phyloP scores from a whole-genome alignment of 83 land plant species.

The Thuja plicata region DNA sequence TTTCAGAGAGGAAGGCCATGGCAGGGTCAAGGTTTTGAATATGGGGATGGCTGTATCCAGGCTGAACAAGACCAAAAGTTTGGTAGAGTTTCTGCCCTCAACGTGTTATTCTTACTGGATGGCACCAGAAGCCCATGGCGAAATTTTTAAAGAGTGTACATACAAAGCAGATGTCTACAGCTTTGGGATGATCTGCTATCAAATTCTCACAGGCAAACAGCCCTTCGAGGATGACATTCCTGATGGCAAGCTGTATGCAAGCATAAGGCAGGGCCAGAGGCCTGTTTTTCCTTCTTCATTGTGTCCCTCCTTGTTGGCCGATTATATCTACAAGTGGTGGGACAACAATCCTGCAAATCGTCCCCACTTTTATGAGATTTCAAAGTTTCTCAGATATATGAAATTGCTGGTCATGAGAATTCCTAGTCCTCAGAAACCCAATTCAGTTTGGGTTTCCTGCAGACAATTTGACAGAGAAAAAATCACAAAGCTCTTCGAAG shows the following conservation, averaged over 20 bases:
- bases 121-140: constrained; percentile 6
- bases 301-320: constrained; percentile 42
- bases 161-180: constrained; percentile 73
- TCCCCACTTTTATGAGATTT: constrained; percentile 55
- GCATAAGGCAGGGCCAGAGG: constrained; percentile 50
- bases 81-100: constrained; percentile 31
- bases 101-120: constrained; percentile 1
- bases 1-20: constrained; percentile 12
- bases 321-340: constrained; percentile 56
- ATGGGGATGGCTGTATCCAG: constrained; percentile 3
- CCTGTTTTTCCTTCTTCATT: constrained; percentile 49
- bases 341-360: constrained; percentile 45
- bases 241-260: constrained; percentile 49
- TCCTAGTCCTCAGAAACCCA: constrained; percentile 24
- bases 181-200: constrained; percentile 62
- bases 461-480: constrained; percentile 12
- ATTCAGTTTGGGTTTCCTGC: constrained; percentile 5
- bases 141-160: constrained; percentile 24
- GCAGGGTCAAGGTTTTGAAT: constrained; percentile 10
- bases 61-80: constrained; percentile 31
- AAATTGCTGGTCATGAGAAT: constrained; percentile 42
- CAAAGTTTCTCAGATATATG: constrained; percentile 46
- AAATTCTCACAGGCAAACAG: constrained; percentile 62
- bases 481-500: not conserved
- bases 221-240: constrained; percentile 58